Evolutionary conservation across 345 rosid species (phyloP), one percentile per base, ranked within the genome.

Genomic region (Pistacia atlantica): DNA sequence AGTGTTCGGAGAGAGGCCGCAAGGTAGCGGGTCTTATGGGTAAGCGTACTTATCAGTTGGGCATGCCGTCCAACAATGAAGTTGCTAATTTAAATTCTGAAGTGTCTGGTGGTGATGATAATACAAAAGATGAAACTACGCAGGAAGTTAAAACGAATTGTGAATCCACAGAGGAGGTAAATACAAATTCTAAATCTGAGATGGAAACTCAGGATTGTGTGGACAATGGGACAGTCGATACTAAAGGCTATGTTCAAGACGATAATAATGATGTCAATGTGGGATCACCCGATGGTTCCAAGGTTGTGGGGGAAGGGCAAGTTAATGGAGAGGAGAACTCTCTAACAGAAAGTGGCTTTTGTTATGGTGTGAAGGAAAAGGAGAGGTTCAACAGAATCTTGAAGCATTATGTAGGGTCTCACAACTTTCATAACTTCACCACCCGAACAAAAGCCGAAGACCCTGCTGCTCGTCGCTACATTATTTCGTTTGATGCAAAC

Each of bases 361-460:
- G 79, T 73, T 93, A 91, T 62, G 94, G 93, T 28, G 88, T 89
- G 78, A 77, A 88, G 73, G 94, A 93, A 84, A 92, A 80, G 81
- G 92, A 89, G 85, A 90, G 94, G 80, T 89, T 93, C 77, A 93
- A 92, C 76, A 81, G 94, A 69, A 92, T 96, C 80, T 77, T 96
- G 86, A 79, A 82, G 58, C 76, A 80, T 75, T 96, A 91, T 42
- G 94, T 90, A 28, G 99, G 99, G 14, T 87, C 90, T 78, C 98
- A 96, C 83, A 93, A 96, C 86, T 96, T 93, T 77, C 99, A 93
- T 80, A 93, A 96, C 78, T 96, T 93, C 81, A 96, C 98, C 33
- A 91, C 99, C 4, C 85, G 99, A 80, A 96, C 84, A 0, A 92
- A 90, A 87, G 93, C 97, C 2, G 95, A 90, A 78, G 99, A 96